These are phyloP conservation scores for Platismatia glauca DNA, from an alignment of 495 filamentous ascomycete genomes.

Conservation along the genomic window DNA sequence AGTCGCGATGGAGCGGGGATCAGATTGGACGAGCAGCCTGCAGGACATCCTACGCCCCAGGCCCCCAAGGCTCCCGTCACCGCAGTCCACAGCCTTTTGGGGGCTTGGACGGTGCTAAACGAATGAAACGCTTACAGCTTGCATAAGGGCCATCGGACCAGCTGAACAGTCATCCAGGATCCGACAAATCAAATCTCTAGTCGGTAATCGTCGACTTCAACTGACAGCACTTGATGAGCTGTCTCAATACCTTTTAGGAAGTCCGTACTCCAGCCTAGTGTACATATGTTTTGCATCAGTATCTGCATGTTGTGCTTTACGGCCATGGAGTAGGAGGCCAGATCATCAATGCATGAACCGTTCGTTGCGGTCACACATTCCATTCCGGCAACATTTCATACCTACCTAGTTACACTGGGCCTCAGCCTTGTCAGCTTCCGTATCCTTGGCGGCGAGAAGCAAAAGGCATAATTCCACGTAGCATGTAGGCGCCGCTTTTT, in stretches of 20 bases:
- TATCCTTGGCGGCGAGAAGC: not conserved
- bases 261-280: not conserved
- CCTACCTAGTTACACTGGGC: not conserved
- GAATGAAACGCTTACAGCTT: conserved; percentile 2
- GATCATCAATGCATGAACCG: not conserved
- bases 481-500: not conserved
- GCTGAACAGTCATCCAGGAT: not conserved
- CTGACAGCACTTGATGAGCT: not conserved
- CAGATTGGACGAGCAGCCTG: not conserved
- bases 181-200: not conserved
- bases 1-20: not conserved
- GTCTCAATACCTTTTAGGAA: not conserved
- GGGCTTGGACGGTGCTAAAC: not conserved
- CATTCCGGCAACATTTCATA: not conserved
- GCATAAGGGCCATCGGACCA: not conserved
- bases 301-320: not conserved
- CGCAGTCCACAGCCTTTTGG: not conserved
- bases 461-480: not conserved
- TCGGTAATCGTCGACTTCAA: not conserved
- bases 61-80: not conserved
- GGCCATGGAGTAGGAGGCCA: not conserved
- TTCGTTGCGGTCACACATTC: not conserved
- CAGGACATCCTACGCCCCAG: not conserved
- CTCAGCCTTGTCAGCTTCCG: not conserved
- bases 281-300: not conserved